Evolutionary conservation across 768 basidiomycete genomes (phyloP).

Genomic region (Exsudoporus frostii): DNA sequence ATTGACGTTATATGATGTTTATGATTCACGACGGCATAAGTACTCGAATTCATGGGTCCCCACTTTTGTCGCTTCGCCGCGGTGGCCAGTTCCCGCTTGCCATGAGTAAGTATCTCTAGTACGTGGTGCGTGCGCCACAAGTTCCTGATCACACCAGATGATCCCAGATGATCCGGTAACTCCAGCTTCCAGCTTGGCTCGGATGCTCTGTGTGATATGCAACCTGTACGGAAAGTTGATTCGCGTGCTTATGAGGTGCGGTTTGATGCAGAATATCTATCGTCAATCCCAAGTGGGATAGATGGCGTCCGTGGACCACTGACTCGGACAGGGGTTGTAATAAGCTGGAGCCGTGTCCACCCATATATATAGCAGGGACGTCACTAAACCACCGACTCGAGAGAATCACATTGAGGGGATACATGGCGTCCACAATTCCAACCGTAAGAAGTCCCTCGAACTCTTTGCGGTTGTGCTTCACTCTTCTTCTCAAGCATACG

Average conservation of each 20-base stretch:
- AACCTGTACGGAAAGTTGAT: background rate
- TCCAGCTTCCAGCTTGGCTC: background rate
- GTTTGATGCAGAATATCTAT: background rate
- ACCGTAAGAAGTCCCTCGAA: slow-evolving; percentile 13
- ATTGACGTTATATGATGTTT: slow-evolving; percentile 36
- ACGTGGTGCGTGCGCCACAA: too few relatives aligned
- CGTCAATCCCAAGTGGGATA: background rate
- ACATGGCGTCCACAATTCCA: slow-evolving; percentile 19
- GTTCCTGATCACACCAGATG: background rate
- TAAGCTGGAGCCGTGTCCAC: too few relatives aligned
- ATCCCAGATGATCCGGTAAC: too few relatives aligned
- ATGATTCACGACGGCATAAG: background rate
- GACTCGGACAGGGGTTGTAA: background rate
- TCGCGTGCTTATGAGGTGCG: background rate
- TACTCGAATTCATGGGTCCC: slow-evolving; percentile 1
- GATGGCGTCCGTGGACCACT: background rate
- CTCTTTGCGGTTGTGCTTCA: background rate
- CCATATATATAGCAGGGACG: slow-evolving; percentile 6
- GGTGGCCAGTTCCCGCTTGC: background rate
- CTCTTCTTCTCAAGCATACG: slow-evolving; percentile 14
- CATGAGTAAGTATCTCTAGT: too few relatives aligned
- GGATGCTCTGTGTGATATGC: slow-evolving; percentile 1
- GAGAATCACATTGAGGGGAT: background rate
- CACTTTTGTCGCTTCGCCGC: background rate
- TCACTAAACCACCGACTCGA: background rate